Evolutionary conservation across 345 rosid genomes (phyloP).

Genomic region (Nasturtium officinale): DNA sequence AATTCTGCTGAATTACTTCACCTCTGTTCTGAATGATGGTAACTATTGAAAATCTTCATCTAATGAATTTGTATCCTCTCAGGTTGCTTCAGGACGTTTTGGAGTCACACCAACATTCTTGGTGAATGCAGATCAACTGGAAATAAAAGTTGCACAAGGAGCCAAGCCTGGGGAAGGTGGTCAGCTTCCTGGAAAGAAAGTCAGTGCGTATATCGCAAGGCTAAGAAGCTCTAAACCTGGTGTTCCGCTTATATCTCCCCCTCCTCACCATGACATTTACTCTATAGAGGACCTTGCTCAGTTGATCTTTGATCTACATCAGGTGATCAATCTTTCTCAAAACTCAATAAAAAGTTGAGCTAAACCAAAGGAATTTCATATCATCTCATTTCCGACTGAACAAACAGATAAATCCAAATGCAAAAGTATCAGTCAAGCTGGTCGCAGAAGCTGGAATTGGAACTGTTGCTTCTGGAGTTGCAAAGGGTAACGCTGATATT

Average conservation of each 20-base stretch:
- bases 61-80: constrained; percentile 39
- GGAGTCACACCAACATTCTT: constrained; percentile 98
- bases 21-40: neutral
- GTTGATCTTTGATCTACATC: constrained; percentile 94
- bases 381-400: constrained; percentile 14
- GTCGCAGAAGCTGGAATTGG: constrained; percentile 99
- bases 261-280: constrained; percentile 97
- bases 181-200: constrained; percentile 97
- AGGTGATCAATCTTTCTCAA: constrained; percentile 54
- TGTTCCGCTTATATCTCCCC: constrained; percentile 98
- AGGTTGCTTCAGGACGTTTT: constrained; percentile 99
- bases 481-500: constrained; percentile 97
- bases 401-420: constrained; percentile 86
- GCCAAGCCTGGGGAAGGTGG: constrained; percentile 99
- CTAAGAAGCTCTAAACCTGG: constrained; percentile 97
- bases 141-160: constrained; percentile 99
- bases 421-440: constrained; percentile 97
- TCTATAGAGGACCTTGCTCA: constrained; percentile 99
- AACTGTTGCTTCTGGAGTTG: constrained; percentile 98
- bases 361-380: neutral
- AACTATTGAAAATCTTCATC: neutral
- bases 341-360: constrained; percentile 7
- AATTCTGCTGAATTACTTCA: neutral
- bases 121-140: constrained; percentile 91
- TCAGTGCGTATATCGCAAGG: constrained; percentile 96